Conservation (phyloP, 192 early-diverging fungal genomes). For the Backusella sp. region DNA sequence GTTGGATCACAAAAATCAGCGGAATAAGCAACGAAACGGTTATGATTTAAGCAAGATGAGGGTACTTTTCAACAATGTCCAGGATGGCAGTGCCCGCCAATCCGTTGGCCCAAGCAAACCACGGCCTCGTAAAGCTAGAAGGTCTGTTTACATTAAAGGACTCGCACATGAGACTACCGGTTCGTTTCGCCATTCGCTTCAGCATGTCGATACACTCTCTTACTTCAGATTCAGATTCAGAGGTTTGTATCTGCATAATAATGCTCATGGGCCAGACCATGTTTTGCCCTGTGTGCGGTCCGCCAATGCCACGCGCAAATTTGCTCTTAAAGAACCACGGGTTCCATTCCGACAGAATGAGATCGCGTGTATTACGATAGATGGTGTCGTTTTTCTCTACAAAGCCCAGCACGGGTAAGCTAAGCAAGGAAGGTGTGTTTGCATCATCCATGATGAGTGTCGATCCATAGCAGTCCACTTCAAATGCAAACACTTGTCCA, state of each 20-base stretch:
- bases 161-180: conserved; percentile 65
- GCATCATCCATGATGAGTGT: conserved; percentile 69
- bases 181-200: conserved; percentile 43
- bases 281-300: conserved; percentile 51
- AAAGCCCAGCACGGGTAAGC: conserved; percentile 62
- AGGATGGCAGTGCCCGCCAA: conserved; percentile 47
- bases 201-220: conserved; percentile 55
- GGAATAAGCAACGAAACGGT: background rate
- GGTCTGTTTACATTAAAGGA: conserved; percentile 49
- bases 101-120: conserved; percentile 68
- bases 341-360: conserved; percentile 61
- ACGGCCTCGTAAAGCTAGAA: conserved; percentile 39
- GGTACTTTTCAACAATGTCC: conserved; percentile 19
- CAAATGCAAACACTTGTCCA: conserved; percentile 63
- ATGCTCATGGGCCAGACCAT: conserved; percentile 73
- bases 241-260: conserved; percentile 53
- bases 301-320: conserved; percentile 54
- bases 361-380: conserved; percentile 56
- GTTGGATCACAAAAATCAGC: background rate
- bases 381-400: conserved; percentile 41
- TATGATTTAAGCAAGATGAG: conserved; percentile 12
- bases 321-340: conserved; percentile 63
- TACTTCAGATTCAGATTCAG: conserved; percentile 45
- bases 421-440: conserved; percentile 62
- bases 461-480: conserved; percentile 72